Percentiles rank a stretch among this genome's conserved stretches.
phyloP scores from a whole-genome alignment of 2,329 filamentous ascomycete genomes.

The Penicillium freii region DNA sequence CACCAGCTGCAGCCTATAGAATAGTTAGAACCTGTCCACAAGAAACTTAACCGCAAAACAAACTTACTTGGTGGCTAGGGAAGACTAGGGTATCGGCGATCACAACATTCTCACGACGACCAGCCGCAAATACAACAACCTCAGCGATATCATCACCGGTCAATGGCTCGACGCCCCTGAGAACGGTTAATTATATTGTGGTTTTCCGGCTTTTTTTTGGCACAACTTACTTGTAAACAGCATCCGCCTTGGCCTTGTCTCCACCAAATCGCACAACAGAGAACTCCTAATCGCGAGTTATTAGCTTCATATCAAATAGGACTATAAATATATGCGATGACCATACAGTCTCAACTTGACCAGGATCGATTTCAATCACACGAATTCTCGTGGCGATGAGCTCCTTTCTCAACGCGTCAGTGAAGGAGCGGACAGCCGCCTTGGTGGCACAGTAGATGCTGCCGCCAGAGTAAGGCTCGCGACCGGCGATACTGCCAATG shows the following conservation, averaged over 20 bases:
- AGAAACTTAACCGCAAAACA: conserved; percentile 18
- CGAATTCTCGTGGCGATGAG: conserved; percentile 76
- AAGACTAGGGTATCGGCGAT: conserved; percentile 83
- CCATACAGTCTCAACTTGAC: conserved; percentile 81
- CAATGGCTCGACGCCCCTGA: conserved; percentile 72
- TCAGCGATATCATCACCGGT: conserved; percentile 91
- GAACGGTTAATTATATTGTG: not conserved
- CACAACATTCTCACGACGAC: conserved; percentile 84
- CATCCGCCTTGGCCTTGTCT: conserved; percentile 84
- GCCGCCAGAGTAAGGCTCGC: conserved; percentile 80
- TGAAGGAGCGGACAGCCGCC: conserved; percentile 81
- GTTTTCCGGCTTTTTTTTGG: too few relatives aligned
- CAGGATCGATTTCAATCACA: conserved; percentile 85
- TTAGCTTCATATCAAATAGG: not conserved
- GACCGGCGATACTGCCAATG: conserved; percentile 85
- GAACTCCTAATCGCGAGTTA: conserved; percentile 64
- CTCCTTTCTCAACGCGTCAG: conserved; percentile 78
- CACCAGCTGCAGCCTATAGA: conserved; percentile 21
- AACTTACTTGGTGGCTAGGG: conserved; percentile 78
- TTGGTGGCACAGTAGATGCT: conserved; percentile 94
- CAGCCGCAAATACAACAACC: conserved; percentile 80
- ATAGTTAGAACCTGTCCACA: not conserved
- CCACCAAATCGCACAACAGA: conserved; percentile 84
- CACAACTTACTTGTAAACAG: conserved; percentile 71
- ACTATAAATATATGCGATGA: not conserved